A percentile compares a stretch with the other conserved stretches of the same genome.
These are phyloP conservation scores for Platismatia glauca DNA, from an alignment of 495 filamentous ascomycete species.

Conservation along the genomic window DNA sequence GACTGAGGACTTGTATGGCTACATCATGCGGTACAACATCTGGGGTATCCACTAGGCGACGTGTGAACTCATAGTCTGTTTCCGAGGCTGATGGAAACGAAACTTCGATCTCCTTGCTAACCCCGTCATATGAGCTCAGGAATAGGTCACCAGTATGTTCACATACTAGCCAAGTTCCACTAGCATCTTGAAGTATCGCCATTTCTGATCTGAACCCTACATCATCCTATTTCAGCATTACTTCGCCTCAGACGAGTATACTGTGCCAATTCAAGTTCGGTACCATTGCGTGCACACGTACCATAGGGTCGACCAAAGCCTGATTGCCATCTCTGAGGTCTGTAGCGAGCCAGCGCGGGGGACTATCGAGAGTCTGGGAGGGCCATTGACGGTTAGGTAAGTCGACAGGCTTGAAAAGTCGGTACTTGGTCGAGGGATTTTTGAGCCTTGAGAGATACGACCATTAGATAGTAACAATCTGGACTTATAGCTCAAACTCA, in stretches of 20 bases:
- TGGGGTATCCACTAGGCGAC: slow-evolving; percentile 76
- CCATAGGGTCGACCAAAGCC: slow-evolving; percentile 82
- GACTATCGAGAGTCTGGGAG: slow-evolving; percentile 61
- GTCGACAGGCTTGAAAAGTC: slow-evolving; percentile 63
- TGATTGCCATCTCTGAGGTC: slow-evolving; percentile 87
- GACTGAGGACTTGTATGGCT: slow-evolving; percentile 88
- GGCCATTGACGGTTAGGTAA: slow-evolving; percentile 92
- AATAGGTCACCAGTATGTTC: neutral
- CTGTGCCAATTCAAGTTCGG: neutral
- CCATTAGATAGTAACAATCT: neutral
- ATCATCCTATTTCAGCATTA: slow-evolving; percentile 3
- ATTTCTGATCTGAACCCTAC: slow-evolving; percentile 65
- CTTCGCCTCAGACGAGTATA: neutral
- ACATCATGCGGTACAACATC: slow-evolving; percentile 86
- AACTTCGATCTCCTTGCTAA: slow-evolving; percentile 85
- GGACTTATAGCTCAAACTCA: neutral
- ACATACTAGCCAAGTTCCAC: slow-evolving; percentile 68
- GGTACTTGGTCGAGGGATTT: slow-evolving; percentile 90
- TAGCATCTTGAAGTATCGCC: slow-evolving; percentile 89
- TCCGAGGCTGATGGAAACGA: slow-evolving; percentile 92
- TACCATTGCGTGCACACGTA: slow-evolving; percentile 30
- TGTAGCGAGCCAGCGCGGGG: slow-evolving; percentile 78
- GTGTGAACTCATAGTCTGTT: slow-evolving; percentile 93
- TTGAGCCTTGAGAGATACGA: slow-evolving; percentile 58
- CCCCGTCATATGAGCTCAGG: slow-evolving; percentile 3